phyloP scores from a whole-genome alignment of 1,284 basidiomycete species.

The Agaricales sp. region DNA sequence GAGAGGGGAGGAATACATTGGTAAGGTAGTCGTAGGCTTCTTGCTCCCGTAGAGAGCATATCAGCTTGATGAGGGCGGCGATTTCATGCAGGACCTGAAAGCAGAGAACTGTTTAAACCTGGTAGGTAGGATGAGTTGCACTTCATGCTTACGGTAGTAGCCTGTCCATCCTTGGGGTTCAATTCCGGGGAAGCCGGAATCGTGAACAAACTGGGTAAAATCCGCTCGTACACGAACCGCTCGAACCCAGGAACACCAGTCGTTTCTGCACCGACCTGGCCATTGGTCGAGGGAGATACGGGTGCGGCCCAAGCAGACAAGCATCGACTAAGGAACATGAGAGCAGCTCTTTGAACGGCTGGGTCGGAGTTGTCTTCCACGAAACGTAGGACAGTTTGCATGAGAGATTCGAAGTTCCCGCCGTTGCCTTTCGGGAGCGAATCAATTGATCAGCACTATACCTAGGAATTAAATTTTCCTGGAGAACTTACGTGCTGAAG shows the following conservation, averaged over 20 bases:
- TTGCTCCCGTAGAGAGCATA: conserved; percentile 69
- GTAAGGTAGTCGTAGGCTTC: conserved; percentile 83
- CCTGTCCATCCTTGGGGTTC: conserved; percentile 84
- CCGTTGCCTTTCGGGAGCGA: conserved; percentile 57
- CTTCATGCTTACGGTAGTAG: conserved; percentile 62
- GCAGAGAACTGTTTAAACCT: not conserved
- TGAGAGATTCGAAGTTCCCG: conserved; percentile 55
- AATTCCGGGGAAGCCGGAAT: conserved; percentile 76
- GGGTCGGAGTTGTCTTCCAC: conserved; percentile 70
- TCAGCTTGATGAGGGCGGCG: conserved; percentile 72
- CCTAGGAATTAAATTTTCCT: no score
- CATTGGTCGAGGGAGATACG: conserved; percentile 22
- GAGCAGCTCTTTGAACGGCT: conserved; percentile 69
- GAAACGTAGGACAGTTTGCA: conserved; percentile 71
- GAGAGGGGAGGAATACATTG: conserved; percentile 76
- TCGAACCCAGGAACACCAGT: conserved; percentile 84
- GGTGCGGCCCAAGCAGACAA: conserved; percentile 75
- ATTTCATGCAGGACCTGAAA: conserved; percentile 83
- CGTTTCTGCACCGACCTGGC: conserved; percentile 25
- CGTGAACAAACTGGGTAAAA: conserved; percentile 78
- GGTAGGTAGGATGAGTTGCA: conserved; percentile 1
- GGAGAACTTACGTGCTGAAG: conserved; percentile 66
- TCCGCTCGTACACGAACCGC: conserved; percentile 82
- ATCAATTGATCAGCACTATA: conserved; percentile 3
- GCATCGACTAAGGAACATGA: conserved; percentile 73